Evolutionary conservation across 2,329 filamentous ascomycete genomes (phyloP).

Genomic region (Calonectria leucothoes): DNA sequence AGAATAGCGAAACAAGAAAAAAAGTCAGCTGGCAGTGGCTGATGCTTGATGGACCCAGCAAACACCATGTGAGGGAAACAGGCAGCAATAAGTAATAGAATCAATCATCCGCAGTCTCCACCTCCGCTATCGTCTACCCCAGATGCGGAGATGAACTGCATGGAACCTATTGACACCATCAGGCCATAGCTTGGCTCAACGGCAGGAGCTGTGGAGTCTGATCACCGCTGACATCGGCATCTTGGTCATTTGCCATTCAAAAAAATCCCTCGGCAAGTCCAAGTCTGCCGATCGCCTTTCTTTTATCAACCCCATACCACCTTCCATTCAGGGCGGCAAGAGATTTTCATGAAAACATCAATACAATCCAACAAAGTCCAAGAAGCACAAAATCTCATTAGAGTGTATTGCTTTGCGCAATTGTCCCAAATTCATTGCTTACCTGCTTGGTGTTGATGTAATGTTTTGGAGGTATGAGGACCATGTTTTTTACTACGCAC

Average conservation of each 20-base stretch:
- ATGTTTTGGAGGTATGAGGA: no score
- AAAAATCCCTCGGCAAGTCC: slow-evolving; percentile 7
- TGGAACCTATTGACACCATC: background rate
- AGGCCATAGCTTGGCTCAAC: background rate
- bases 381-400: background rate
- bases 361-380: background rate
- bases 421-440: no score
- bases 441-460: no score
- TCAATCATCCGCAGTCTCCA: background rate
- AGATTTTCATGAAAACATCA: background rate
- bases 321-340: background rate
- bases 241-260: background rate
- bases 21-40: background rate
- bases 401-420: no score
- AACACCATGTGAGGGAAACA: background rate
- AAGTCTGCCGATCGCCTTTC: slow-evolving; percentile 5
- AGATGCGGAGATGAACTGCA: slow-evolving; percentile 14
- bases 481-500: no score
- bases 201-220: background rate
- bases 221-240: background rate
- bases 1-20: background rate
- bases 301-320: background rate
- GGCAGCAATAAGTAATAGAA: background rate
- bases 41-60: background rate
- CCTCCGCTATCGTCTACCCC: slow-evolving; percentile 18